Conservation (phyloP, 225 moss, liverwort and hornwort genomes). For the Climacium dendroides region DNA sequence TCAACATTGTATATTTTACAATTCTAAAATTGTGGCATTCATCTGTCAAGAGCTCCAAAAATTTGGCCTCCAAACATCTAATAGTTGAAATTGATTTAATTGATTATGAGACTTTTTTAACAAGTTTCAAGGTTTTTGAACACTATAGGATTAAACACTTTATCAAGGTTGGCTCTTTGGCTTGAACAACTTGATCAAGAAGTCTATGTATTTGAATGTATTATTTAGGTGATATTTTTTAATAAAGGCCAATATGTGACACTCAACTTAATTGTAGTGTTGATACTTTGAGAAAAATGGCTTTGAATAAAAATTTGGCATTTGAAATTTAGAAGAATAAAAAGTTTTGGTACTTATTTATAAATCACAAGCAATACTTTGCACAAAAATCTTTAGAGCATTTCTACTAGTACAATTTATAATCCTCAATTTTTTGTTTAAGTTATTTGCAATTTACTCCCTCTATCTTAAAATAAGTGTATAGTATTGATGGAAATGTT, state of each 20-base stretch:
- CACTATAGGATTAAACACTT: not conserved
- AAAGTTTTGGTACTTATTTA: not conserved
- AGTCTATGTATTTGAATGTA: fast-evolving
- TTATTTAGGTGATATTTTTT: not conserved
- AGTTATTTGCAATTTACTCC: not conserved
- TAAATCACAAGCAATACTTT: not conserved
- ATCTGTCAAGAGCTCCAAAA: not conserved
- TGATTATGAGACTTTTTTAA: not conserved
- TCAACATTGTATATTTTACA: not conserved
- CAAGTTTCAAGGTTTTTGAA: not conserved
- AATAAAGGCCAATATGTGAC: not conserved
- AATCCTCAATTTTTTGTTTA: not conserved
- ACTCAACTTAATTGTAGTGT: not conserved
- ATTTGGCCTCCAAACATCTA: no score
- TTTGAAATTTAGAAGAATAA: not conserved
- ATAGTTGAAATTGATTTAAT: not conserved
- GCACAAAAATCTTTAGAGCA: not conserved
- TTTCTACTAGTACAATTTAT: not conserved
- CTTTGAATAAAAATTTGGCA: not conserved
- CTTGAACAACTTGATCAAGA: not conserved
- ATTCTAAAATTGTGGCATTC: not conserved
- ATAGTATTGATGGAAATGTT: not conserved
- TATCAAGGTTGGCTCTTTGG: not conserved
- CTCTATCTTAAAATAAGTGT: fast-evolving
- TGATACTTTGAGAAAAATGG: not conserved